phyloP scores from a whole-genome alignment of 139 green algal genomes.

The Coccomyxa sp. region DNA sequence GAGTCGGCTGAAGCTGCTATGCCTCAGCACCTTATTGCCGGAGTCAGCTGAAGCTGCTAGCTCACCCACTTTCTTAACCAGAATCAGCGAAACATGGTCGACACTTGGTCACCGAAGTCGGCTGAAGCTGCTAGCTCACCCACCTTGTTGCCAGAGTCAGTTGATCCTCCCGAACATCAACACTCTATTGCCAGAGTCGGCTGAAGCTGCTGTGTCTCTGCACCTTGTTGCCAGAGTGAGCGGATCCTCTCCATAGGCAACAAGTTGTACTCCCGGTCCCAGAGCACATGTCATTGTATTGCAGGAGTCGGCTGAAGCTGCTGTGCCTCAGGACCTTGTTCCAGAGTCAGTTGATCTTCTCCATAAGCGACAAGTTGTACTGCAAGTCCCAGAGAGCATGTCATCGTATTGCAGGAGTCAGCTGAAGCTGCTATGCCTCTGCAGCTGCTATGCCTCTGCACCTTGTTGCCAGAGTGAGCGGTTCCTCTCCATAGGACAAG shows the following conservation, averaged over 20 bases:
- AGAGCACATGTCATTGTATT: constrained; percentile 1
- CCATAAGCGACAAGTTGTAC: constrained; percentile 1
- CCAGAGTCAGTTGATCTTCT: neutral
- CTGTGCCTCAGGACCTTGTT: neutral
- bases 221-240: neutral
- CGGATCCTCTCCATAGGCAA: neutral
- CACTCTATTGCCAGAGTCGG: neutral
- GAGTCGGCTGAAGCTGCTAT: neutral
- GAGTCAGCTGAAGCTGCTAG: neutral
- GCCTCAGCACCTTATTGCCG: neutral
- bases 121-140: neutral
- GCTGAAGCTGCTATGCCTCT: neutral
- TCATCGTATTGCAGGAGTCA: constrained; percentile 1
- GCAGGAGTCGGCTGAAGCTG: neutral
- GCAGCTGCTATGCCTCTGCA: neutral
- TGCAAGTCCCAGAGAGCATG: neutral
- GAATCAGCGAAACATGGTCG: neutral
- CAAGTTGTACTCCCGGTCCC: neutral
- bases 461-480: neutral
- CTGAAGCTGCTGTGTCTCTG: neutral
- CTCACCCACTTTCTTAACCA: constrained; percentile 1
- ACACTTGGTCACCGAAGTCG: neutral
- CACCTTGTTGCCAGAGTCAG: neutral
- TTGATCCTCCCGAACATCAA: neutral
- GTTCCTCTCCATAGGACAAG: neutral